Percentiles rank a stretch among this genome's conserved stretches.
These are phyloP conservation scores for Ceratobasidium sp. DNA, from an alignment of 1,284 basidiomycete genomes.

Conservation along the genomic window DNA sequence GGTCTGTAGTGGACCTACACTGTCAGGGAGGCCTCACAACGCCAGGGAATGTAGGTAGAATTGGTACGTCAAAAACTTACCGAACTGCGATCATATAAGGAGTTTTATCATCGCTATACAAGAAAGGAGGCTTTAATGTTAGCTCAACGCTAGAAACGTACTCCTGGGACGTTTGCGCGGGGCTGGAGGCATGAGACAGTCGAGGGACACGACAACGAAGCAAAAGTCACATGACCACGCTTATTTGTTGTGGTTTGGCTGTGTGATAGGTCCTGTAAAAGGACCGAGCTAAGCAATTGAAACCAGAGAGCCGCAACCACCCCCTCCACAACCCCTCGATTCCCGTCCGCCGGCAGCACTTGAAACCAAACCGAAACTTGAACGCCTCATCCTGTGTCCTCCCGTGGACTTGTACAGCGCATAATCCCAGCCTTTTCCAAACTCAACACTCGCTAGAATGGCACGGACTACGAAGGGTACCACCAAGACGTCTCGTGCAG, in stretches of 20 bases:
- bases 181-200: background rate
- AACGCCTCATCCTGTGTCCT: background rate
- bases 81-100: background rate
- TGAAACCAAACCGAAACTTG: background rate
- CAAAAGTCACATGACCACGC: conserved; percentile 28
- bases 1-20: background rate
- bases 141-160: too few relatives aligned
- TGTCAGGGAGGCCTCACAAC: background rate
- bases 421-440: conserved; percentile 21
- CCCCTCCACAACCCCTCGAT: conserved; percentile 24
- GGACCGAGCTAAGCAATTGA: conserved; percentile 28
- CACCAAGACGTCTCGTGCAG: conserved; percentile 33
- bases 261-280: conserved; percentile 25
- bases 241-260: conserved; percentile 25
- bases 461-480: conserved; percentile 37
- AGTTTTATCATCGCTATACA: background rate
- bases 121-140: too few relatives aligned
- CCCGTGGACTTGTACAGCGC: conserved; percentile 9
- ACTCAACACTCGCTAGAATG: conserved; percentile 38
- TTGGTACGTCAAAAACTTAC: background rate
- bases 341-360: conserved; percentile 22
- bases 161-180: too few relatives aligned
- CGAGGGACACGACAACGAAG: conserved; percentile 22
- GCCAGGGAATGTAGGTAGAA: background rate
- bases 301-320: conserved; percentile 40